Conservation (phyloP, 2,329 filamentous ascomycete species). For the Talaromyces sp. region DNA sequence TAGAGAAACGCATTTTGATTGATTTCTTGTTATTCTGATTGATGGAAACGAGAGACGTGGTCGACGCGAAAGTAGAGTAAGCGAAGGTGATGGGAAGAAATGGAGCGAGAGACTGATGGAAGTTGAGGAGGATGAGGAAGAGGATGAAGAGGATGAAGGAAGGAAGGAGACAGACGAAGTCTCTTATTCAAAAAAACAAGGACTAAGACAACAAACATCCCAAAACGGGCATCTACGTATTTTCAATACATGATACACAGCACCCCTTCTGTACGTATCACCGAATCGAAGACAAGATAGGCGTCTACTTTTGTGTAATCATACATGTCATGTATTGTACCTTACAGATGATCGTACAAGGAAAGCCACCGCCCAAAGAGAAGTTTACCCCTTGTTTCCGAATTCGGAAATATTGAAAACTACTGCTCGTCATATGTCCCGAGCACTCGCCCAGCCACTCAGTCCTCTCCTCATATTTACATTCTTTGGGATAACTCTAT, state of each 20-base stretch:
- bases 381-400: constrained; percentile 16
- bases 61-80: background rate
- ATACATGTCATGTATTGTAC: constrained; percentile 4
- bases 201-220: background rate
- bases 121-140: background rate
- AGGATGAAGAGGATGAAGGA: background rate
- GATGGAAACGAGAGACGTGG: background rate
- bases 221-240: constrained; percentile 10
- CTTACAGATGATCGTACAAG: constrained; percentile 3
- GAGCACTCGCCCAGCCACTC: background rate
- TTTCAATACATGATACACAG: constrained; percentile 8
- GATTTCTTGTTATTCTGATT: constrained; percentile 1
- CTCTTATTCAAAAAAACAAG: background rate
- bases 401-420: constrained; percentile 16
- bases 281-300: background rate
- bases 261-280: background rate
- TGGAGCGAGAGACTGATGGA: background rate
- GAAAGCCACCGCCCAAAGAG: background rate
- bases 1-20: constrained; percentile 22
- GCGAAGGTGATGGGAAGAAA: background rate
- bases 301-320: background rate
- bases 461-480: background rate
- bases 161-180: background rate
- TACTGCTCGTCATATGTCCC: background rate
- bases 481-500: background rate